These are phyloP conservation scores for Crithidia thermophila DNA, from an alignment of 208 protist species.

Conservation along the genomic window DNA sequence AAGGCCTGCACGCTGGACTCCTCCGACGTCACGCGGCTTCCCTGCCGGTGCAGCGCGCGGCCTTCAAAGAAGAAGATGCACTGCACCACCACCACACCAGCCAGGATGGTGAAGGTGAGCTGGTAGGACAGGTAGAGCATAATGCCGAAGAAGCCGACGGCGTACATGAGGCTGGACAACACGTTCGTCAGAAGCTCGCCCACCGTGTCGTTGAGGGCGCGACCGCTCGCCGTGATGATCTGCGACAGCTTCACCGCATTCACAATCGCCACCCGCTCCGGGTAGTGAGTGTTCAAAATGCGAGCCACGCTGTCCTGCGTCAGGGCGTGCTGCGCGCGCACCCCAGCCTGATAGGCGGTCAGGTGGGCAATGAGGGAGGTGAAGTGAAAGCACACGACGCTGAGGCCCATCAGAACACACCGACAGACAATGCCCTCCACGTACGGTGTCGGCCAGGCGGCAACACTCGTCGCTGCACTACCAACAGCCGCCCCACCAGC, in stretches of 20 bases:
- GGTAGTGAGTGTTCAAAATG: slow-evolving; percentile 40
- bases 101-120: slow-evolving; percentile 56
- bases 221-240: slow-evolving; percentile 47
- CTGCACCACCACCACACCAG: slow-evolving; percentile 48
- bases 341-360: slow-evolving; percentile 46
- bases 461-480: no score
- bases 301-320: slow-evolving; percentile 34
- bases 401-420: slow-evolving; percentile 41
- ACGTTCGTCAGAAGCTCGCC: slow-evolving; percentile 65
- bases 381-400: slow-evolving; percentile 47
- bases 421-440: slow-evolving; percentile 40
- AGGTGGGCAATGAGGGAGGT: slow-evolving; percentile 58
- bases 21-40: slow-evolving; percentile 36
- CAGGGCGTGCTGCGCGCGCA: slow-evolving; percentile 40
- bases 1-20: slow-evolving; percentile 54
- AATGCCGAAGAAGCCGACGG: slow-evolving; percentile 30
- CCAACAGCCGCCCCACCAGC: background rate
- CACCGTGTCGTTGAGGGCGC: slow-evolving; percentile 40
- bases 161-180: slow-evolving; percentile 35
- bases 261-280: slow-evolving; percentile 56
- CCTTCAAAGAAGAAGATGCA: slow-evolving; percentile 50
- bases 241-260: slow-evolving; percentile 55
- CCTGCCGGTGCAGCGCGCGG: slow-evolving; percentile 30
- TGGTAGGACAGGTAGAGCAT: slow-evolving; percentile 63
- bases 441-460: slow-evolving; percentile 17